phyloP scores from a whole-genome alignment of 495 filamentous ascomycete genomes.

The Penicillium paradoxum region DNA sequence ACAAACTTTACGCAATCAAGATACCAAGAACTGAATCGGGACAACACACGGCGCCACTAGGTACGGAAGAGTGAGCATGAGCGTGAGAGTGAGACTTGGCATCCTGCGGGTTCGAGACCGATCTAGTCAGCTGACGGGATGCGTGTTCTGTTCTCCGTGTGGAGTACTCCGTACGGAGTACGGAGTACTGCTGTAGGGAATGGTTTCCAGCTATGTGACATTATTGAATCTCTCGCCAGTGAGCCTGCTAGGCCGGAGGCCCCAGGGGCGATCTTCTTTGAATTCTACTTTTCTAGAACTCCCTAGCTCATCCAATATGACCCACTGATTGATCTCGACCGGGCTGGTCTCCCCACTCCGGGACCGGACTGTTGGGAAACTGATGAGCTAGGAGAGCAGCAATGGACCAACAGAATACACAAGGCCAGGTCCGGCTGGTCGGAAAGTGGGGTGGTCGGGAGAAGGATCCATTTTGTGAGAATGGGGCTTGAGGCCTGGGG shows the following conservation, averaged over 20 bases:
- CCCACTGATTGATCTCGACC: conserved; percentile 9
- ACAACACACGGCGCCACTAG: not conserved
- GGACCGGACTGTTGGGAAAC: conserved; percentile 7
- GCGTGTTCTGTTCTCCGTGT: not conserved
- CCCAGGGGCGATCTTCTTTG: not conserved
- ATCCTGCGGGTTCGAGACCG: not conserved
- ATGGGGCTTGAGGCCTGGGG: not conserved
- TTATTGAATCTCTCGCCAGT: not conserved
- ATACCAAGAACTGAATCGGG: not conserved
- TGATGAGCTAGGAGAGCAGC: not conserved
- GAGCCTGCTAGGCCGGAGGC: not conserved
- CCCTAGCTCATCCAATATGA: not conserved
- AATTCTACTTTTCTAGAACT: conserved; percentile 5
- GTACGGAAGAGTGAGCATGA: no score
- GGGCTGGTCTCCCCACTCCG: conserved; percentile 1
- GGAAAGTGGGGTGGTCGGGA: conserved; percentile 11
- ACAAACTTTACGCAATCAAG: not conserved
- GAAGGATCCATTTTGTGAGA: not conserved
- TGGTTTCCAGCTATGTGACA: not conserved
- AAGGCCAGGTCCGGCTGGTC: conserved; percentile 2
- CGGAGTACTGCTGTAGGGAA: not conserved
- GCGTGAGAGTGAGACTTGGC: not conserved
- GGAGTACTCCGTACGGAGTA: no score
- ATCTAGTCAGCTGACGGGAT: not conserved
- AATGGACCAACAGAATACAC: conserved; percentile 1